Base-by-base conservation (phyloP, 352 stramenopile species). In the Phytophthora agathidicida region DNA sequence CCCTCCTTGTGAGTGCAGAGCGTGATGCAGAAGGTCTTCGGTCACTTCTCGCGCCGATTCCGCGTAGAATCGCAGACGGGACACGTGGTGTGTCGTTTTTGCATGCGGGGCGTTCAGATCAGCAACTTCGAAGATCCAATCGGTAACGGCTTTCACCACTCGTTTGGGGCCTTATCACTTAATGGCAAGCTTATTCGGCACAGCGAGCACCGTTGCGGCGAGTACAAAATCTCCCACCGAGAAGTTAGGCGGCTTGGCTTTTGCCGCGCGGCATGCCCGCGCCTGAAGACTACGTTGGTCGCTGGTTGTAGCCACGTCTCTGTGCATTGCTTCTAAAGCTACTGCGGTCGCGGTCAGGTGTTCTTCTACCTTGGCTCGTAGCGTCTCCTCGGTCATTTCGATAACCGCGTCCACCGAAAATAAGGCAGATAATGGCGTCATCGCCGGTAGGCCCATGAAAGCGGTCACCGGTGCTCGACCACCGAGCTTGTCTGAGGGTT, bases 111-210 rank as follows among this genome's bases (percentile, higher is more conserved):
- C 3, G 1, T 17, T 33, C n/a, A 61, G 11, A 14, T 61, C 38
- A 28, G 50, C 28, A 14, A 56, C 44, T 14, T 56, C 27, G 30
- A 51, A 63, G 17, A 39, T 26, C 14, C 39, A 33, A 11, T 61
- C 52, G 5, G 0, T 53, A 3, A 53, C 5, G 2, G 23, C 9
- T 1, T 27, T 26, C n/a, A 55, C 26, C 3, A 50, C 17, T 1
- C 53, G 33, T 35, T 39, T 32, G 0, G 36, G 35, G 0, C 53
- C 53, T 6, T 37, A 14, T 44, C 53, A 62, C 3, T 44, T 7
- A 0, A 62, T 11, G 0, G 43, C 43, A 1, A 49, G 10, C n/a
- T 62, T 62, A 10, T 55, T 62, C 0, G 26, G 17, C 0, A 19
- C 13, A 13, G 26, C 17, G 1, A 31, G 3, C 1, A 50, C 43